Conservation (phyloP, 148 eudicot genomes). For the Fagopyrum tataricum region DNA sequence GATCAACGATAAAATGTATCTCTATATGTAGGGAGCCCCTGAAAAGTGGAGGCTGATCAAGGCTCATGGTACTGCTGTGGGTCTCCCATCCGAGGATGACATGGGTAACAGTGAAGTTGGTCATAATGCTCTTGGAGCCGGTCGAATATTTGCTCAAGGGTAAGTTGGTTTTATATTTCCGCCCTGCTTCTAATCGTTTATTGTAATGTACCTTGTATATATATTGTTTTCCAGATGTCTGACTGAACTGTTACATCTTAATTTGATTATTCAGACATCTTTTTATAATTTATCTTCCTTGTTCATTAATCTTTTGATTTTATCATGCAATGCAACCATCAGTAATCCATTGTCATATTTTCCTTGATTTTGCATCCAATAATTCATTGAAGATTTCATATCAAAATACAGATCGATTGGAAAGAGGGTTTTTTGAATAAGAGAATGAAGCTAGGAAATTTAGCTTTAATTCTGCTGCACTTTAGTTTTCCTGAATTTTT, state of each 20-base stretch:
- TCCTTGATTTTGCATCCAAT: background rate
- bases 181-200: background rate
- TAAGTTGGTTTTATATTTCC: conserved; percentile 14
- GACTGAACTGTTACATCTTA: background rate
- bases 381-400: background rate
- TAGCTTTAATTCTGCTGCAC: background rate
- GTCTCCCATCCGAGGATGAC: conserved; percentile 94
- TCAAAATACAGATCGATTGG: too few relatives aligned
- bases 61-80: conserved; percentile 95
- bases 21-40: conserved; percentile 59
- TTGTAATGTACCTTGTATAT: background rate
- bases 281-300: background rate
- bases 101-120: conserved; percentile 99
- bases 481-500: background rate
- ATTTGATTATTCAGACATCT: conserved; percentile 4
- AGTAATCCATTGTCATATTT: background rate
- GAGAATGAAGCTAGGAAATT: background rate
- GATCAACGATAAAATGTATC: too few relatives aligned
- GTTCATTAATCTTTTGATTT: too few relatives aligned
- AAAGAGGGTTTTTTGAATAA: background rate
- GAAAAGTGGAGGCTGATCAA: conserved; percentile 81
- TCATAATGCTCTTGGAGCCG: conserved; percentile 98
- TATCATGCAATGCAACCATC: background rate
- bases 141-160: conserved; percentile 93
- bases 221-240: background rate